Evolutionary conservation across 2,329 filamentous ascomycete genomes (phyloP).

Genomic region (Fusarium sp.): DNA sequence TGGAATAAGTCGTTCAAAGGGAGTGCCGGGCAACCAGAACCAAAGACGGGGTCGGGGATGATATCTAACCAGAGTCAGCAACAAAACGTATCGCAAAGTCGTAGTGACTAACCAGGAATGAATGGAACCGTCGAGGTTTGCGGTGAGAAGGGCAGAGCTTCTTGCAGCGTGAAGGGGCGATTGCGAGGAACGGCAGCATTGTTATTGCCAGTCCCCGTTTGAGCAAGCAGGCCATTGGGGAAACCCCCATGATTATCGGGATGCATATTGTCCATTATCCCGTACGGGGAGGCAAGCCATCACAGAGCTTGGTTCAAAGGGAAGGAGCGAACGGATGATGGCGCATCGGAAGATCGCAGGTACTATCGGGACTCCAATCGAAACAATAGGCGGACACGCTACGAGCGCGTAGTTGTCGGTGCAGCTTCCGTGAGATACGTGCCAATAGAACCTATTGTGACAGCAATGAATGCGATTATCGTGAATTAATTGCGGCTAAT

Average conservation of each 20-base stretch:
- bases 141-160: slow-evolving; percentile 85
- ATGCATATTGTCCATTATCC: slow-evolving; percentile 50
- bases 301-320: slow-evolving; percentile 50
- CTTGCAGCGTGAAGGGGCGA: slow-evolving; percentile 73
- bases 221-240: slow-evolving; percentile 51
- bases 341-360: slow-evolving; percentile 44
- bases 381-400: slow-evolving; percentile 19
- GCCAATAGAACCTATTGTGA: background rate
- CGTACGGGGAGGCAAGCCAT: slow-evolving; percentile 45
- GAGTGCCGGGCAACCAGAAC: slow-evolving; percentile 65
- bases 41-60: slow-evolving; percentile 73
- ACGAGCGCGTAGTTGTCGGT: slow-evolving; percentile 11
- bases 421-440: background rate
- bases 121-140: slow-evolving; percentile 85
- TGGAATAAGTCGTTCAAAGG: slow-evolving; percentile 64
- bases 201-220: slow-evolving; percentile 40
- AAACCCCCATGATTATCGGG: slow-evolving; percentile 48
- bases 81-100: background rate
- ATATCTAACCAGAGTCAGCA: slow-evolving; percentile 63
- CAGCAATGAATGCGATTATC: background rate
- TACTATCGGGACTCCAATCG: background rate
- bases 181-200: slow-evolving; percentile 50
- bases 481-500: slow-evolving; percentile 37
- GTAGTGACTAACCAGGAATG: slow-evolving; percentile 70
- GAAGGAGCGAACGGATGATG: slow-evolving; percentile 45